Conservation (phyloP, 768 basidiomycete species). For the Mycena vitilis region DNA sequence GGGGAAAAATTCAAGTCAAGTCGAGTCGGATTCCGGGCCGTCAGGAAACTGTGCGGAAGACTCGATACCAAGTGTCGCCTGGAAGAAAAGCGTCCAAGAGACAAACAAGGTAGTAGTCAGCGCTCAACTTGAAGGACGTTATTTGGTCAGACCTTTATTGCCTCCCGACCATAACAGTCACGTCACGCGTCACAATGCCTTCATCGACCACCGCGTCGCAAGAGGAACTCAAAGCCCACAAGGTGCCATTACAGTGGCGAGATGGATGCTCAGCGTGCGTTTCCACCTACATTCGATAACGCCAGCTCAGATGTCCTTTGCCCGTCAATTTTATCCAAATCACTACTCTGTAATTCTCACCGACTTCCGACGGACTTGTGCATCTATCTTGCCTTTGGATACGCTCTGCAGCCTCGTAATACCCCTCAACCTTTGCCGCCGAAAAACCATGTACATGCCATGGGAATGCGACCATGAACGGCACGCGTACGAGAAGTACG, state of each 20-base stretch:
- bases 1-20: too few relatives aligned
- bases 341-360: conserved; percentile 10
- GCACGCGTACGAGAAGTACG: conserved; percentile 87
- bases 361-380: neutral
- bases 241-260: conserved; percentile 85
- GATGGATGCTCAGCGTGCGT: conserved; percentile 93
- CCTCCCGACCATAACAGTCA: neutral
- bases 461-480: conserved; percentile 95
- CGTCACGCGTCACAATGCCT: conserved; percentile 71
- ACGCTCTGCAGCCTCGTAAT: conserved; percentile 74
- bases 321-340: conserved; percentile 10
- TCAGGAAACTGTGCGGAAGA: too few relatives aligned
- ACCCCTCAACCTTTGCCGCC: conserved; percentile 89
- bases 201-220: conserved; percentile 86
- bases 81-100: too few relatives aligned
- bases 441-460: conserved; percentile 80
- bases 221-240: conserved; percentile 78
- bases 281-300: neutral
- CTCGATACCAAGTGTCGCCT: too few relatives aligned
- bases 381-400: neutral
- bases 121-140: too few relatives aligned
- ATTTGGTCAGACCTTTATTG: neutral
- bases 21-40: too few relatives aligned
- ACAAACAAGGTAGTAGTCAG: too few relatives aligned
- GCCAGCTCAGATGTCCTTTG: conserved; percentile 18